Evolutionary conservation across 441 rosid genomes (phyloP), one percentile per base, ranked within the genome.

Genomic region (Adansonia gregorii): DNA sequence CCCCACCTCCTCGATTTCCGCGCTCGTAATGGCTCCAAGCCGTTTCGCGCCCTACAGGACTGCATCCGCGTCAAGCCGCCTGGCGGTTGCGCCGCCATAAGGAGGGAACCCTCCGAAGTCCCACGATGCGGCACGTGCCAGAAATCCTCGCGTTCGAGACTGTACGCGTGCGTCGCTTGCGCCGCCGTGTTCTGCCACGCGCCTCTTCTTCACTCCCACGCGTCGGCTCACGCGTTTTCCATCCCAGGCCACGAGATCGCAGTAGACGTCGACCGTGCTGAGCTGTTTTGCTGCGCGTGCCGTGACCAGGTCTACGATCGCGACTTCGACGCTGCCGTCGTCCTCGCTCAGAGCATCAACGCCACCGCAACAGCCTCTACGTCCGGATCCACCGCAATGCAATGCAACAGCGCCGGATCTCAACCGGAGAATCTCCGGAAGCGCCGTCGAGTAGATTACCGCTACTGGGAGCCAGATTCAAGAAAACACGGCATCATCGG

Each of bases 191-290:
- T 83, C 54, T 92, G 97, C 77, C 87, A 83, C 77, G 82, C 81
- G 74, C 83, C 83, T 1, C 79, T 79, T 0, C 75, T 75, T 7
- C 64, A 78, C 2, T 88, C 90, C 10, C 94, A 92, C 83, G 88
- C 86, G 46, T 88, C 86, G 15, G 63, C 79, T 41, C 94, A 92
- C 83, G 83, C 86, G 46, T 63, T 76, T 61, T 69, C 88, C 55
- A 20, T 59, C 2, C 78, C 82, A 2, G 91, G 92, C 2, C 89
- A 90, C 78, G 90, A 88, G 89, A 88, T 89, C 85, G 85, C 89
- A 3, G 91, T 92, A n/a, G 97, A 92, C 69, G 89, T 90, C 77
- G 92, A 90, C 49, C 90, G 93, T 0, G 92, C 94, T 10, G 97
- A 92, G 86, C 90, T 90, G 1, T 92, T 88, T 79, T 92, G 97